Conservation (phyloP, 1,284 basidiomycete genomes). For the Ceratobasidium sp. region DNA sequence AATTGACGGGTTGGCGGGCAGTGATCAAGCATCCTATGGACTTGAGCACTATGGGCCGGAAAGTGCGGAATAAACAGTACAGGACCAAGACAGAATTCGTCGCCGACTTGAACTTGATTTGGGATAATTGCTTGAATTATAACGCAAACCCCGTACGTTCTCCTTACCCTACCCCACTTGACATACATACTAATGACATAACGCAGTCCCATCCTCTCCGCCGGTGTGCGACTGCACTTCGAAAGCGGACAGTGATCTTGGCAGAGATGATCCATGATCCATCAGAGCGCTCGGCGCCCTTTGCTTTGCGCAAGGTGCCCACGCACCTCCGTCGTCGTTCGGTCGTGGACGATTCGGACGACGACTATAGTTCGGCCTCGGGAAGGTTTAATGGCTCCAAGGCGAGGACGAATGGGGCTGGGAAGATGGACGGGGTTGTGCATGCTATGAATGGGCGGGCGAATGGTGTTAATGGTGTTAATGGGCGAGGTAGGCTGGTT, state of each 20-base stretch:
- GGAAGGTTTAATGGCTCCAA: background rate
- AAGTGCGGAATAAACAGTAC: slow-evolving; percentile 90
- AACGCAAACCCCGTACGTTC: slow-evolving; percentile 85
- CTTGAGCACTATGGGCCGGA: slow-evolving; percentile 89
- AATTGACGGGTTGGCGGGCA: slow-evolving; percentile 52
- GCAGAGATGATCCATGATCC: slow-evolving; percentile 33
- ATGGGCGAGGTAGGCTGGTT: background rate
- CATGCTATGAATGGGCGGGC: background rate
- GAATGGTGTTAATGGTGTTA: background rate
- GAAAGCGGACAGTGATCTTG: slow-evolving; percentile 52
- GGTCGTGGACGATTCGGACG: slow-evolving; percentile 29
- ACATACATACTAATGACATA: background rate
- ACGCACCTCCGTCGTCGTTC: slow-evolving; percentile 20
- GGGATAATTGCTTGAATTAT: slow-evolving; percentile 94
- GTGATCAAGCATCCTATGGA: slow-evolving; percentile 95
- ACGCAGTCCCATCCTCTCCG: slow-evolving; percentile 83
- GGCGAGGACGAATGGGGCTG: background rate
- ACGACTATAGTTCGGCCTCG: slow-evolving; percentile 13
- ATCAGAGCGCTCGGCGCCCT: slow-evolving; percentile 32
- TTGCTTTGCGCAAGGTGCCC: slow-evolving; percentile 18
- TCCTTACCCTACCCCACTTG: background rate
- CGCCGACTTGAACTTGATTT: slow-evolving; percentile 94
- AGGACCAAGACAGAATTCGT: slow-evolving; percentile 94
- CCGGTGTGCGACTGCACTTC: slow-evolving; percentile 77
- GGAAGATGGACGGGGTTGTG: slow-evolving; percentile 11